These are phyloP conservation scores for Pleomassaria siparia DNA, from an alignment of 2,329 filamentous ascomycete genomes.

Conservation along the genomic window DNA sequence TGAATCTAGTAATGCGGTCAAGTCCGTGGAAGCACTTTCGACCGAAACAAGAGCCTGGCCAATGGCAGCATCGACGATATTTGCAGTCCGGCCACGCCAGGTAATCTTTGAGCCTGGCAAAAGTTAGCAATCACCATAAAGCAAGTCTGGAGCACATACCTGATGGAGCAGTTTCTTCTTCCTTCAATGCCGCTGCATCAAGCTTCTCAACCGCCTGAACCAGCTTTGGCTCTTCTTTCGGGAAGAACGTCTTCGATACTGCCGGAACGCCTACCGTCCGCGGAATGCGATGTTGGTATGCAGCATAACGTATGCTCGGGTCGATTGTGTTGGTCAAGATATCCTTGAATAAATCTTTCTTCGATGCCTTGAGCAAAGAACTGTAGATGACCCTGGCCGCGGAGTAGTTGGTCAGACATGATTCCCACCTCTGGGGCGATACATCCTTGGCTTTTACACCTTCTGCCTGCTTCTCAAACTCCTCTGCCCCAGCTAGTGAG, in stretches of 20 bases:
- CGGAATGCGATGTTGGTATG: constrained; percentile 86
- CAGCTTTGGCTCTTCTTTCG: constrained; percentile 62
- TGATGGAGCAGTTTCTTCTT: constrained; percentile 53
- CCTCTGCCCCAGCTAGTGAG: constrained; percentile 72
- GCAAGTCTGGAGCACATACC: constrained; percentile 43
- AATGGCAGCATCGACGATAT: constrained; percentile 90
- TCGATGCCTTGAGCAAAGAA: constrained; percentile 66
- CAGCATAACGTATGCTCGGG: constrained; percentile 89
- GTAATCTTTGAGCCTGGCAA: constrained; percentile 62
- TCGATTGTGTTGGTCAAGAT: constrained; percentile 84
- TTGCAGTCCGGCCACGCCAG: constrained; percentile 84
- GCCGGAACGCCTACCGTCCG: constrained; percentile 79
- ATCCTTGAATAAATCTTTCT: constrained; percentile 81
- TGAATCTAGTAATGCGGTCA: constrained; percentile 47
- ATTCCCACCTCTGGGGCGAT: constrained; percentile 66
- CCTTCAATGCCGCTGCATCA: constrained; percentile 55
- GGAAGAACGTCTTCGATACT: constrained; percentile 79
- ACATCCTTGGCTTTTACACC: constrained; percentile 42
- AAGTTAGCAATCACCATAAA: constrained; percentile 12
- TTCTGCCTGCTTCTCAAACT: constrained; percentile 78
- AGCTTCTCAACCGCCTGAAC: constrained; percentile 69
- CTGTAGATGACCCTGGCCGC: constrained; percentile 80
- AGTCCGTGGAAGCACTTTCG: constrained; percentile 54
- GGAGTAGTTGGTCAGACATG: constrained; percentile 74
- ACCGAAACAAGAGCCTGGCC: constrained; percentile 79